Evolutionary conservation across 1,139 yeast species (phyloP).

Genomic region (Lodderomyces orthopsilosis): DNA sequence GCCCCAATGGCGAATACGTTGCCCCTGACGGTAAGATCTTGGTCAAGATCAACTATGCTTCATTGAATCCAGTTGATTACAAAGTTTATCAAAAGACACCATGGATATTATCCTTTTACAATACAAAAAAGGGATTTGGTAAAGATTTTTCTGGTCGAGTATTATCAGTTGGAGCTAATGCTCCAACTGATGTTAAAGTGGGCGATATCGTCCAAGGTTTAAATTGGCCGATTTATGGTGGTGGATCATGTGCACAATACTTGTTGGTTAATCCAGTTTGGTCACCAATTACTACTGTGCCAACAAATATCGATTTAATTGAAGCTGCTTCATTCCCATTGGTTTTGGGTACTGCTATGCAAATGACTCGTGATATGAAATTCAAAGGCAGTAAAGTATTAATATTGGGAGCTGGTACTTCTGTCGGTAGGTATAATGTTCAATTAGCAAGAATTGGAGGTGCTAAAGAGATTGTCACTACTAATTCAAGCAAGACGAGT

Average conservation of each 20-base stretch:
- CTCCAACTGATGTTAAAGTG: constrained; percentile 30
- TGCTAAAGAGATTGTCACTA: constrained; percentile 45
- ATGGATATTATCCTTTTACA: constrained; percentile 1
- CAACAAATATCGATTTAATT: constrained; percentile 43
- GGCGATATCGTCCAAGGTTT: constrained; percentile 72
- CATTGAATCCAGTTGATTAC: constrained; percentile 69
- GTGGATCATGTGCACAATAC: constrained; percentile 50
- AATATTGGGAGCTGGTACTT: constrained; percentile 70
- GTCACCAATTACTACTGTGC: constrained; percentile 43
- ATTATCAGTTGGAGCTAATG: constrained; percentile 49
- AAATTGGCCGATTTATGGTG: constrained; percentile 39
- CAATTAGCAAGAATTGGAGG: constrained; percentile 54
- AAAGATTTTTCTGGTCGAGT: constrained; percentile 69
- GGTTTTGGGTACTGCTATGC: constrained; percentile 57
- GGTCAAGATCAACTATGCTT: constrained; percentile 56
- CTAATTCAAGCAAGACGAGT: constrained; percentile 31
- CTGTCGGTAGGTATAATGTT: constrained; percentile 62
- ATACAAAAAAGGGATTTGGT: constrained; percentile 47
- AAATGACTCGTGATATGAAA: constrained; percentile 27
- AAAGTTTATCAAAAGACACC: constrained; percentile 38
- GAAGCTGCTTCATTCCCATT: constrained; percentile 62
- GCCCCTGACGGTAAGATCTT: constrained; percentile 45
- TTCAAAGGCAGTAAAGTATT: constrained; percentile 34
- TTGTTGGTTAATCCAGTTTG: constrained; percentile 39
- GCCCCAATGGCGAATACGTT: constrained; percentile 29